Evolutionary conservation across 345 rosid genomes (phyloP).

Genomic region (Lenwebbia sp.): DNA sequence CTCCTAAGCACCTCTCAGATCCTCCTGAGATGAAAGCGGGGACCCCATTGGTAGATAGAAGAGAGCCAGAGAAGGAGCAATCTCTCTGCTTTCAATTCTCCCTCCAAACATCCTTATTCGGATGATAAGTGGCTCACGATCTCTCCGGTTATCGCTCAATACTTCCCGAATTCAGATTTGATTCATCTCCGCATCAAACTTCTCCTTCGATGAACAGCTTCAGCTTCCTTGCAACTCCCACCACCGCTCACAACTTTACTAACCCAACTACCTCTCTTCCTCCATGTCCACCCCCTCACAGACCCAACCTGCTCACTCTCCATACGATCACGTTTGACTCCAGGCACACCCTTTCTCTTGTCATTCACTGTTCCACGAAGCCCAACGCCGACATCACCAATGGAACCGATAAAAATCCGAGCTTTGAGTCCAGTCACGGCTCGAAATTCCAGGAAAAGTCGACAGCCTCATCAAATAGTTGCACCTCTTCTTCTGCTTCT

Average conservation of each 20-base stretch:
- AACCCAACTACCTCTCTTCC: constrained; percentile 7
- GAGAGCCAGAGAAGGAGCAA: not conserved
- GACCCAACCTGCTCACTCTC: not conserved
- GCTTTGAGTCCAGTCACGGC: not conserved
- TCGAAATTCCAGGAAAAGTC: not conserved
- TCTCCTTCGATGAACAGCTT: constrained; percentile 18
- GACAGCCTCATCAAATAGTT: not conserved
- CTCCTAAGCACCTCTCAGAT: not conserved
- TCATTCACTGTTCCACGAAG: constrained; percentile 39
- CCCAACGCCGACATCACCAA: constrained; percentile 20
- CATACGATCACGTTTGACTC: not conserved
- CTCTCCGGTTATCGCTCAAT: not conserved
- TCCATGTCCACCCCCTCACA: constrained; percentile 7
- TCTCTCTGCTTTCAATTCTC: not conserved
- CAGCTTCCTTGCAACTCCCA: constrained; percentile 14
- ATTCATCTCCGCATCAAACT: constrained; percentile 11
- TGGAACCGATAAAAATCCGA: constrained; percentile 15
- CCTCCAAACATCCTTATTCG: not conserved
- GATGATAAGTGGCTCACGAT: not conserved
- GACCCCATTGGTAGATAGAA: not conserved
- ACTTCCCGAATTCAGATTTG: not conserved
- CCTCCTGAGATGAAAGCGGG: not conserved
- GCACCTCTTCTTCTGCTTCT: constrained; percentile 2
- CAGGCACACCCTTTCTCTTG: constrained; percentile 2
- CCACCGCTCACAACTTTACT: not conserved